phyloP scores from a whole-genome alignment of 129 eudicot genomes.

The Saposhnikovia divaricata region DNA sequence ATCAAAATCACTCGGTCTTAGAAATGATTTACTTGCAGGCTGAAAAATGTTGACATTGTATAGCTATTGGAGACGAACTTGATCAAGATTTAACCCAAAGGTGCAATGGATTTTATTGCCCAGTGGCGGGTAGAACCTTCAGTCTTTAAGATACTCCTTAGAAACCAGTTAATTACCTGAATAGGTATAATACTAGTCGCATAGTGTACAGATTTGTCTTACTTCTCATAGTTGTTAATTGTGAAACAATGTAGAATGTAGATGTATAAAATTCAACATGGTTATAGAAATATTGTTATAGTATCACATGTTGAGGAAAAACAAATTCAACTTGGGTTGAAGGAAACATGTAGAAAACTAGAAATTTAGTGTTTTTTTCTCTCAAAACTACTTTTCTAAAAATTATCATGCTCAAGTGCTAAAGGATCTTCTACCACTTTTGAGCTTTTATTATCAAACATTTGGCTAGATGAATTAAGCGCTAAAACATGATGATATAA shows the following conservation, averaged over 20 bases:
- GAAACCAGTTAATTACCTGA: background rate
- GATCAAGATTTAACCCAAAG: background rate
- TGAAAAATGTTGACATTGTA: slow-evolving; percentile 13
- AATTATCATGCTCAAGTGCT: background rate
- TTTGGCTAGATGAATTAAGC: background rate
- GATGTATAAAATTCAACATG: slow-evolving; percentile 1
- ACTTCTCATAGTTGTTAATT: background rate
- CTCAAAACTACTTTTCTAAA: background rate
- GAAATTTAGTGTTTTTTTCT: background rate
- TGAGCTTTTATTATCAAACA: background rate
- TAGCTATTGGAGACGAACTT: slow-evolving; percentile 1
- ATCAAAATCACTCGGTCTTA: background rate
- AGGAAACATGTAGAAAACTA: background rate
- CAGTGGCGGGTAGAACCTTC: background rate
- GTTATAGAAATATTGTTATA: background rate
- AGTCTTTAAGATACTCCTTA: background rate
- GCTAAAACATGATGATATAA: background rate
- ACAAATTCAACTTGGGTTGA: background rate
- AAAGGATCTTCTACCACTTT: background rate
- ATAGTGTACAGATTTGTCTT: slow-evolving; percentile 12
- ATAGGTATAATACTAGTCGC: slow-evolving; percentile 12
- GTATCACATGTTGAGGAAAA: background rate
- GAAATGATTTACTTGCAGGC: slow-evolving; percentile 14
- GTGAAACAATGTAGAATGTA: background rate
- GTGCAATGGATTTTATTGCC: background rate